A percentile compares a stretch with the other conserved stretches of the same genome.
phyloP scores from a whole-genome alignment of 1,284 basidiomycete genomes.

The Papiliotrema laurentii region DNA sequence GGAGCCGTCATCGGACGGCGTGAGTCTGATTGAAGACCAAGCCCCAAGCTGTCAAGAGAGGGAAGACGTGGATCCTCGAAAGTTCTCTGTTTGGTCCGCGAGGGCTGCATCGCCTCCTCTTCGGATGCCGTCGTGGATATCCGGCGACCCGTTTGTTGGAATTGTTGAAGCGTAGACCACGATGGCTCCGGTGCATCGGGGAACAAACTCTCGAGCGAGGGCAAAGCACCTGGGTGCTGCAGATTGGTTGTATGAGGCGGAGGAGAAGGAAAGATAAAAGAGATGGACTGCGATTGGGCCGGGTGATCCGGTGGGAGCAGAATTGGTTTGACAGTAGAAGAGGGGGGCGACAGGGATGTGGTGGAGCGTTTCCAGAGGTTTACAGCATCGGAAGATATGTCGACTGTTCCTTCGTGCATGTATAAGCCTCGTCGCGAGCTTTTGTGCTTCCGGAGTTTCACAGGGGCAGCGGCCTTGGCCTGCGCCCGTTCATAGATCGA shows the following conservation, averaged over 20 bases:
- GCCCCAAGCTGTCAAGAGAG: conserved; percentile 33
- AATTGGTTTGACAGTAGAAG: conserved; percentile 31
- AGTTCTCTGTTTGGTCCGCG: conserved; percentile 17
- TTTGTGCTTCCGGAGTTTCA: conserved; percentile 15
- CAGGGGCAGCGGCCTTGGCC: conserved; percentile 3
- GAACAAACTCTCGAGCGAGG: background rate
- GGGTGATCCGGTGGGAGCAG: conserved; percentile 18
- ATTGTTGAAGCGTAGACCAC: conserved; percentile 13
- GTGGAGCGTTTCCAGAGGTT: too few relatives aligned
- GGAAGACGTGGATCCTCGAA: conserved; percentile 14
- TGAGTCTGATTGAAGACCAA: conserved; percentile 21
- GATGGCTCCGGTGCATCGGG: conserved; percentile 2
- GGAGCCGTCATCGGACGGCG: conserved; percentile 8
- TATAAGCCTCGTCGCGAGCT: conserved; percentile 30
- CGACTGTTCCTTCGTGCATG: conserved; percentile 33
- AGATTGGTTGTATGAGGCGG: conserved; percentile 1
- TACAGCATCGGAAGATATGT: conserved; percentile 15
- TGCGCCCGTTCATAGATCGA: conserved; percentile 16
- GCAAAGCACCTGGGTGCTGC: background rate
- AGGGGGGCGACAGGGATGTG: too few relatives aligned
- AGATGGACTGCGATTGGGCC: conserved; percentile 23
- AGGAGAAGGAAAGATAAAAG: conserved; percentile 31
- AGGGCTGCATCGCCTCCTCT: conserved; percentile 35
- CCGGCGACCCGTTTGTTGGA: conserved; percentile 24
- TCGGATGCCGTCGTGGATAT: conserved; percentile 38